Evolutionary conservation across 2,329 filamentous ascomycete genomes (phyloP).

Genomic region (Epichloe gansuensis): DNA sequence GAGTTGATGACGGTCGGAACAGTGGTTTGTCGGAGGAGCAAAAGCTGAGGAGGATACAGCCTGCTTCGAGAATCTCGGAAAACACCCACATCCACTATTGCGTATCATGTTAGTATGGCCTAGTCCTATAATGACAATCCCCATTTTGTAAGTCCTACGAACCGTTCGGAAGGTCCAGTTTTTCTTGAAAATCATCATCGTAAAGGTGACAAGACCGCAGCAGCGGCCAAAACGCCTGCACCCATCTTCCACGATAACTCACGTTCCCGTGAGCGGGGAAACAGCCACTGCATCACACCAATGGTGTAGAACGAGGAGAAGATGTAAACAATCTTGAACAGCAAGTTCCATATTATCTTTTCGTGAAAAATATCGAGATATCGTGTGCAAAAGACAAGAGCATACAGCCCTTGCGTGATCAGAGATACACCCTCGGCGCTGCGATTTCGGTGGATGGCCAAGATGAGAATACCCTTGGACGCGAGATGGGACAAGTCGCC

Average conservation of each 20-base stretch:
- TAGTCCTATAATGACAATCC: background rate
- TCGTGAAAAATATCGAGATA: constrained; percentile 72
- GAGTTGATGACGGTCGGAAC: constrained; percentile 94
- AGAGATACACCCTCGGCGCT: constrained; percentile 87
- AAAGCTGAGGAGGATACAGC: constrained; percentile 80
- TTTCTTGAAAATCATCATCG: constrained; percentile 53
- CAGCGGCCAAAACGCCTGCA: constrained; percentile 52
- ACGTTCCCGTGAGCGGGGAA: constrained; percentile 74
- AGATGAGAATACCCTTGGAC: constrained; percentile 84
- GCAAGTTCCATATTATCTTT: constrained; percentile 52
- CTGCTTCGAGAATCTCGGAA: constrained; percentile 82
- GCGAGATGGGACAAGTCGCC: constrained; percentile 75
- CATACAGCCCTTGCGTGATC: constrained; percentile 82
- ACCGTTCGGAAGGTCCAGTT: constrained; percentile 40
- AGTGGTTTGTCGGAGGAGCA: constrained; percentile 85
- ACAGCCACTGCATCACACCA: constrained; percentile 75
- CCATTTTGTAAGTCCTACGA: constrained; percentile 2
- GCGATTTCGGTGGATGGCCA: constrained; percentile 76
- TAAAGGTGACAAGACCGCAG: constrained; percentile 58
- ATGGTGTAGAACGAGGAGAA: constrained; percentile 75
- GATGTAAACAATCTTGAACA: constrained; percentile 87
- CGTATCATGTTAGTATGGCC: constrained; percentile 3
- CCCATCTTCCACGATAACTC: constrained; percentile 93
- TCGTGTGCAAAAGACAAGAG: constrained; percentile 70
- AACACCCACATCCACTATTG: constrained; percentile 70